phyloP scores from a whole-genome alignment of 345 rosid genomes.

The Stellera chamaejasme region DNA sequence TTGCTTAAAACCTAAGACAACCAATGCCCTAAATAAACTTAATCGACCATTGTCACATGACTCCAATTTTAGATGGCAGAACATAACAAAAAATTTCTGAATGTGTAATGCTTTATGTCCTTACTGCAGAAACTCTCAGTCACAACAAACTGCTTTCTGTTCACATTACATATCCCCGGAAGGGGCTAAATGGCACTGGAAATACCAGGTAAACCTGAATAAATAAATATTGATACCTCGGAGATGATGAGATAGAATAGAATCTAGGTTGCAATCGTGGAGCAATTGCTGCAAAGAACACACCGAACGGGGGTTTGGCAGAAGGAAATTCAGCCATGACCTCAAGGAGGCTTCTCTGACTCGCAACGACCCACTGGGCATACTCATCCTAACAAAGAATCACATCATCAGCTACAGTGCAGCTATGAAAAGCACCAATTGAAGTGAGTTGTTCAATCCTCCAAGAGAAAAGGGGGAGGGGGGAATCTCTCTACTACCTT shows the following conservation, averaged over 20 bases:
- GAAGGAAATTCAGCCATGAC: conserved; percentile 95
- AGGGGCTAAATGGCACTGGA: no score
- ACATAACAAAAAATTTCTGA: no score
- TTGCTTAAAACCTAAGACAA: no score
- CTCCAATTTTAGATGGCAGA: no score
- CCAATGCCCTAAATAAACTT: no score
- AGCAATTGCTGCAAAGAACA: conserved; percentile 93
- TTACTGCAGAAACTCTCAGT: no score
- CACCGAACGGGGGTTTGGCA: conserved; percentile 88
- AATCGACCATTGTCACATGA: no score
- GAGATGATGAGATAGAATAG: conserved; percentile 96
- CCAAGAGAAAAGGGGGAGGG: neutral
- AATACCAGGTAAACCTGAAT: neutral
- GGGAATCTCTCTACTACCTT: conserved; percentile 40
- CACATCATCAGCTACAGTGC: neutral
- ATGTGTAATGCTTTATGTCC: no score
- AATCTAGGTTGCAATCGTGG: conserved; percentile 93
- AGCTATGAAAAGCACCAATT: neutral
- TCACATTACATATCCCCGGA: no score
- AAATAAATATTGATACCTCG: conserved; percentile 43
- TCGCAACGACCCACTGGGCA: conserved; percentile 74
- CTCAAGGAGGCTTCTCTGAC: conserved; percentile 95
- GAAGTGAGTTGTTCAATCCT: neutral
- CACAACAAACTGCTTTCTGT: no score
- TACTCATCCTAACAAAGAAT: conserved; percentile 66